Evolutionary conservation across 805 yeast species (phyloP), one percentile per base, ranked within the genome.

Genomic region (Ogataea pini): DNA sequence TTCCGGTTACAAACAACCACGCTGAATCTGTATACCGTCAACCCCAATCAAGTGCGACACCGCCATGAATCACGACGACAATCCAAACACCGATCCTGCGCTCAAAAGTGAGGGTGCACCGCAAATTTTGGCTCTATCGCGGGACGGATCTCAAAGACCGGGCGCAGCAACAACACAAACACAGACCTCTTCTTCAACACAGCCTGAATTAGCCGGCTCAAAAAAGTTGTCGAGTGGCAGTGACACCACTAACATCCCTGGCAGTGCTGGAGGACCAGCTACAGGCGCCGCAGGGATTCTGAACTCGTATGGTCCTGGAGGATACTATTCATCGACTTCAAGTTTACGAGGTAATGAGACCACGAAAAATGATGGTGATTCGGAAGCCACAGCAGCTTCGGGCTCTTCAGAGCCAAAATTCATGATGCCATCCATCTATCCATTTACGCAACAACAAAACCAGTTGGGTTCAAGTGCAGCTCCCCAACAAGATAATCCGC

Each of bases 401-500:
- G 46, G 25, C 5, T 19, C 41, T 24, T 18, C 41, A 7, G 41
- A 39, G 19, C 25, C 42, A 13, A 36, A 36, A 19, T 36, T 36
- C 33, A 45, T 46, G 50, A 40, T 48, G 20, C 47, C 56, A 8
- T 46, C 58, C 16, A 50, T 55, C 42, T 55, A 48, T 38, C 56
- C 57, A 33, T 57, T 54, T 29, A 50, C 46, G 4, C 46, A 49
- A 40, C 58, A 51, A 16, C 48, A 52, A 25, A 36, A 44, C 32
- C 48, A 46, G 34, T 41, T 32, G 13, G 42, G 44, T 12, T 18
- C 41, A 8, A 37, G 44, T 9, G 6, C 47, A 12, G 31, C 31
- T 20, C 27, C 27, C n/a, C 52, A 47, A 27, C 51, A 52, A 27
- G 54, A 54, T 4, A 65, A 64, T 46, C 68, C 68, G 3, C 48